Evolutionary conservation across 257 asterid species (phyloP), one percentile per base, ranked within the genome.

Genomic region (Striga asiatica): DNA sequence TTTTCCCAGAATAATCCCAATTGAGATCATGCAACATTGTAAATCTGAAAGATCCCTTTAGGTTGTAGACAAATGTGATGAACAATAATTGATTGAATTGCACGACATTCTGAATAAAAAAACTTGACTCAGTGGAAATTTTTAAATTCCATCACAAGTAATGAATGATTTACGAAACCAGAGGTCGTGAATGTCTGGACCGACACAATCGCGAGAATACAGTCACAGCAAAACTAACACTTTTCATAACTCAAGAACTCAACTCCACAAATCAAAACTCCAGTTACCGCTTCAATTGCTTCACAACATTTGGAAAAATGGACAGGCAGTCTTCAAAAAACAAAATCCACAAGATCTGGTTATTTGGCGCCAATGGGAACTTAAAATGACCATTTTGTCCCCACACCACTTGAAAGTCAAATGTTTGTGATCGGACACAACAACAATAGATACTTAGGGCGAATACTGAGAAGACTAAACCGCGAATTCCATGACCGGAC

Each of bases 281-380:
- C n/a, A n/a, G n/a, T n/a, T n/a, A n/a, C n/a, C n/a, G n/a, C n/a
- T 67, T 25, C 60, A 42, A 53, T 62, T 23, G 52, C 70, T 46
- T 41, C 68, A 58, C 23, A 58, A 27, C 51, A 67, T 29, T 53
- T 23, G 19, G 53, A 50, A 27, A 43, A 63, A 52, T 45, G 8
- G 14, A 5, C 61, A 20, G 41, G 47, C 54, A 20, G 52, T 20
- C 48, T 53, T 66, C 51, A 4, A 46, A 18, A 28, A 47, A 50
- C 55, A 31, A 25, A 53, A 53, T 39, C 58, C 58, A 54, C 18
- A 38, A 8, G 50, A 39, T n/a, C 34, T 31, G 19, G 62, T 21
- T 45, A 12, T 54, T 20, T 18, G 70, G 50, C 38, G 19, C 66
- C 48, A 35, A 37, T 20, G 31, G 34, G 48, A 19, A 7, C 28